Evolutionary conservation across 2,329 filamentous ascomycete species (phyloP), one percentile per base, ranked within the genome.

Genomic region (Alternaria arborescens): DNA sequence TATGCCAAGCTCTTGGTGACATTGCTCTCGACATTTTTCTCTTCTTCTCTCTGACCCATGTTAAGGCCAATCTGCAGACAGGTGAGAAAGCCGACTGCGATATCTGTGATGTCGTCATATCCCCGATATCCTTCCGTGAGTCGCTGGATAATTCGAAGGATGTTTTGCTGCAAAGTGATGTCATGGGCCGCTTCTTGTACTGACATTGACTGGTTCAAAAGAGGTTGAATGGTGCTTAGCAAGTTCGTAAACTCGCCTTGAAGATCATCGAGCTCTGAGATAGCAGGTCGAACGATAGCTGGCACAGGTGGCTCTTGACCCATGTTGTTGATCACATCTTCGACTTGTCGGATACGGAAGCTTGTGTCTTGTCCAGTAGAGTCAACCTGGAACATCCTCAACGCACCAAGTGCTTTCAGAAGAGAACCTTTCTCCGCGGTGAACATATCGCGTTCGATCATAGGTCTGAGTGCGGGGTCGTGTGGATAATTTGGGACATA

Each of bases 401-500:
- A 80, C 0, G 87, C 86, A 5, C 83, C 70, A 1, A 93, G 82
- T 59, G 88, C 88, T 6, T 79, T 72, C 12, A 82, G 76, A 2
- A 97, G 78, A 10, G 84, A 81, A 3, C 75, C 66, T 47, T 86
- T 85, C 40, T 91, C 83, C 58, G 88, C 82, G 18, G 81, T 74
- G 72, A 90, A 84, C 22, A 87, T 80, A 55, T 84, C 78, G 20
- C 87, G 86, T 68, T 93, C 89, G 18, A 97, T 85, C 53, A 83
- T 82, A 7, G 86, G 79, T 51, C 81, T 82, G 34, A 88, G 75
- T 2, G 88, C 88, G 1, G 95, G 95, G 76, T 99, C 95, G 71
- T 94, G 95, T 4, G 91, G 86, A 67, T 90, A 89, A 76, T 97
- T 90, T 0, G 96, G 94, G 3, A 98, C 88, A 72, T 94, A 97